phyloP scores from a whole-genome alignment of 371 early-diverging fungal species.

The Neoconidiobolus thromboides region DNA sequence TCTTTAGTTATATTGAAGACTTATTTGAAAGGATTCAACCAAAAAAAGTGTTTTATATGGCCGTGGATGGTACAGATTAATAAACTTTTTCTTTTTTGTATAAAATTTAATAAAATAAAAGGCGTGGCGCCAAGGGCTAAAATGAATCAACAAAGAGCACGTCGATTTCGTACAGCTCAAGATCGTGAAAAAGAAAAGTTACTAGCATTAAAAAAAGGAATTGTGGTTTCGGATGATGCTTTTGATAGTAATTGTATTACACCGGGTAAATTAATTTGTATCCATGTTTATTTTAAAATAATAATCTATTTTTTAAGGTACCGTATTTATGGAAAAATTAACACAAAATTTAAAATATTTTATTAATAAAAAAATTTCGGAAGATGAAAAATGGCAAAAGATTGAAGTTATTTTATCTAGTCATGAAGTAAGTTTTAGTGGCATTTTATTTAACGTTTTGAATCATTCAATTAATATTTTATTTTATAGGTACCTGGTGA shows the following conservation, averaged over 20 bases:
- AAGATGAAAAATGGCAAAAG: constrained; percentile 76
- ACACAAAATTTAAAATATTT: constrained; percentile 74
- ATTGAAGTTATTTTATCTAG: constrained; percentile 72
- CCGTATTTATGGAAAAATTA: constrained; percentile 91
- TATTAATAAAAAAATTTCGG: constrained; percentile 66
- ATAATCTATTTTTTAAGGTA: constrained; percentile 27
- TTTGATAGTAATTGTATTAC: constrained; percentile 99
- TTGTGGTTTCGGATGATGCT: constrained; percentile 40
- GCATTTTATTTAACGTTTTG: not conserved
- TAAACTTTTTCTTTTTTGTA: not conserved
- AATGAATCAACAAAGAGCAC: constrained; percentile 97
- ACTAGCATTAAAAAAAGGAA: constrained; percentile 39
- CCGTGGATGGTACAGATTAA: constrained; percentile 27
- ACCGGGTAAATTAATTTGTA: constrained; percentile 40
- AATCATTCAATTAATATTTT: not conserved
- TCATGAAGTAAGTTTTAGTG: constrained; percentile 74
- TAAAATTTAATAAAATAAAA: constrained; percentile 14
- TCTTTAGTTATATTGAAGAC: constrained; percentile 87
- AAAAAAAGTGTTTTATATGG: constrained; percentile 88
- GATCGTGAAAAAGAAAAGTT: constrained; percentile 42
- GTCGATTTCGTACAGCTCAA: constrained; percentile 90
- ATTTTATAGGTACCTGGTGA: constrained; percentile 95
- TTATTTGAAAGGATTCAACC: constrained; percentile 82
- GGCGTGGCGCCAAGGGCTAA: constrained; percentile 99
- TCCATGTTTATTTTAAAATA: not conserved